Conservation (phyloP, 2,329 filamentous ascomycete species). For the Hirsutella minnesotensis region DNA sequence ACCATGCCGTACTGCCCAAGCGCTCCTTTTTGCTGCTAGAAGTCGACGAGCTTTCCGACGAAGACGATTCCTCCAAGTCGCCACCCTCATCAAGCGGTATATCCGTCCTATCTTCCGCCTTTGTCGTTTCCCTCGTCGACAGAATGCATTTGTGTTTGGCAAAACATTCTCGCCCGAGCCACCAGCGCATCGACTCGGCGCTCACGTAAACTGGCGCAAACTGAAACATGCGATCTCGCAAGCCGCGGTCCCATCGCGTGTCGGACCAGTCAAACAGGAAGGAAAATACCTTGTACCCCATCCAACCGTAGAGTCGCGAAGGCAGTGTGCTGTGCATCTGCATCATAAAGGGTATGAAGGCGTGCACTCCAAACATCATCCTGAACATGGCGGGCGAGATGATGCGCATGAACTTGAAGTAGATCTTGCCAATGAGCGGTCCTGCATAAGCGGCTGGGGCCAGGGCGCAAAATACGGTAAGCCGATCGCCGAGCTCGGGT, state of each 20-base stretch:
- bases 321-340: slow-evolving; percentile 59
- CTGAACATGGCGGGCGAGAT: slow-evolving; percentile 69
- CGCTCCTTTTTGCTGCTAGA: neutral
- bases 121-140: slow-evolving; percentile 59
- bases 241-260: slow-evolving; percentile 66
- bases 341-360: slow-evolving; percentile 93
- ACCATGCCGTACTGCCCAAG: slow-evolving; percentile 58
- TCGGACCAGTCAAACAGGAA: slow-evolving; percentile 88
- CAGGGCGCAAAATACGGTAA: slow-evolving; percentile 83
- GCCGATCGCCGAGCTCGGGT: slow-evolving; percentile 68
- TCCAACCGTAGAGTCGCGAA: slow-evolving; percentile 58
- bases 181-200: slow-evolving; percentile 88
- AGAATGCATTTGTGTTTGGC: slow-evolving; percentile 72
- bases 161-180: slow-evolving; percentile 82
- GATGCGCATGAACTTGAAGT: slow-evolving; percentile 82
- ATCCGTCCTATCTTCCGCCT: slow-evolving; percentile 49
- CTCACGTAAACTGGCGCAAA: slow-evolving; percentile 87
- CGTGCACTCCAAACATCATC: slow-evolving; percentile 78
- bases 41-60: neutral
- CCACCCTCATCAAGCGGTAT: slow-evolving; percentile 19
- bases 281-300: slow-evolving; percentile 82
- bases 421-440: slow-evolving; percentile 71
- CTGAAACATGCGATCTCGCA: slow-evolving; percentile 77
- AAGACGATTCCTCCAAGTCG: neutral
- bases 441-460: slow-evolving; percentile 87